Percentiles rank a stretch among this genome's conserved stretches.
Conservation (phyloP, 140 eudicot genomes). For the Cichorium intybus region DNA sequence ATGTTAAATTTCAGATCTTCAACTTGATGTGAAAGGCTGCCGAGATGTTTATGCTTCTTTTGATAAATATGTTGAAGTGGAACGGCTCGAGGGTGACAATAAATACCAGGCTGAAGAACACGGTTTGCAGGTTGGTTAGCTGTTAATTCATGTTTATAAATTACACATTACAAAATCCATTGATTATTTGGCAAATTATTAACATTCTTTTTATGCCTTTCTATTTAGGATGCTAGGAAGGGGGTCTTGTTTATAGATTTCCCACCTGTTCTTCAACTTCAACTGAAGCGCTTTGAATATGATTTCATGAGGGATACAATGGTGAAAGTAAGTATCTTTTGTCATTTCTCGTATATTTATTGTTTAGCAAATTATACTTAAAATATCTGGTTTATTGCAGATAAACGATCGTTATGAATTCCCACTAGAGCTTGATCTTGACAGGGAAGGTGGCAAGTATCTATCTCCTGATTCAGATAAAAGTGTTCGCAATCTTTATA, state of each 20-base stretch:
- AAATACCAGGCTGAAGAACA: conserved; percentile 89
- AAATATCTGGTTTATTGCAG: conserved; percentile 40
- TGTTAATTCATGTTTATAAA: conserved; percentile 10
- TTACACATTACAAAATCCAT: neutral
- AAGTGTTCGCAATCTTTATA: conserved; percentile 90
- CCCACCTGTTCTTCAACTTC: conserved; percentile 84
- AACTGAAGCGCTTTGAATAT: conserved; percentile 78
- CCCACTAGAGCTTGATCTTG: conserved; percentile 90
- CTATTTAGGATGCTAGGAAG: conserved; percentile 68
- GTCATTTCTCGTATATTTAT: no score
- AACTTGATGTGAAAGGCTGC: conserved; percentile 99
- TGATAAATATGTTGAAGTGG: conserved; percentile 98
- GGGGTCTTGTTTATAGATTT: conserved; percentile 76
- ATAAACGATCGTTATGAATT: conserved; percentile 95
- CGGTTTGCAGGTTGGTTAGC: conserved; percentile 76
- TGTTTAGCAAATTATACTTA: conserved; percentile 2
- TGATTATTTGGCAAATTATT: neutral
- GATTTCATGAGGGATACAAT: conserved; percentile 78
- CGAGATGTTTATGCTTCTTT: conserved; percentile 98
- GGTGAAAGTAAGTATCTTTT: conserved; percentile 60
- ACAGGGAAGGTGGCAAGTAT: conserved; percentile 87
- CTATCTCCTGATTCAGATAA: conserved; percentile 92
- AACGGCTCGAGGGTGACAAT: conserved; percentile 93
- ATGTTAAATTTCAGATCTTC: conserved; percentile 70
- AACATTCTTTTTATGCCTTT: conserved; percentile 17